These are phyloP conservation scores for Aspergillus sp. DNA, from an alignment of 2,329 filamentous ascomycete species.

Conservation along the genomic window DNA sequence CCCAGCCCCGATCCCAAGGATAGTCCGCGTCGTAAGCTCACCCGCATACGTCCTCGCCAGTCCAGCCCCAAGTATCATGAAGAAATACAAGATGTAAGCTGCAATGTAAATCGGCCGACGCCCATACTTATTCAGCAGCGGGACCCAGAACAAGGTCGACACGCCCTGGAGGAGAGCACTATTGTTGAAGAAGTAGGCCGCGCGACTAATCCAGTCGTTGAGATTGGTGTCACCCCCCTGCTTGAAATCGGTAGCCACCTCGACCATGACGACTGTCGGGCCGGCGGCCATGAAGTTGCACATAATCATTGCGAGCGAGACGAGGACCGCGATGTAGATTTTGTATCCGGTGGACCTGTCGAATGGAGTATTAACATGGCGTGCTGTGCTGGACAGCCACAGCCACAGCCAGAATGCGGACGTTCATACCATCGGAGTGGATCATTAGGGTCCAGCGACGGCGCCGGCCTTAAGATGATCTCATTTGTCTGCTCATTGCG, in stretches of 20 bases:
- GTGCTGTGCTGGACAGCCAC: too few relatives aligned
- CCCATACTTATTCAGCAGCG: constrained; percentile 38
- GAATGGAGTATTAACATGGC: not conserved
- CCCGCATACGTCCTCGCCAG: constrained; percentile 32
- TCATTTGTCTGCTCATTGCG: not conserved
- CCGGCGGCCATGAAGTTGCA: constrained; percentile 60
- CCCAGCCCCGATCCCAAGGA: constrained; percentile 50
- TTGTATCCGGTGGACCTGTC: not conserved
- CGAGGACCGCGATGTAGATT: constrained; percentile 4
- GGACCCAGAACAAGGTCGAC: constrained; percentile 40
- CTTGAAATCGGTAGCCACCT: constrained; percentile 51
- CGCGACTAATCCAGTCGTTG: constrained; percentile 10
- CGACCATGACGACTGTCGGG: constrained; percentile 52
- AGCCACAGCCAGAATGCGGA: not conserved
- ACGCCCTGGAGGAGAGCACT: constrained; percentile 52
- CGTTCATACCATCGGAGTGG: constrained; percentile 23
- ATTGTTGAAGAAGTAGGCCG: constrained; percentile 56
- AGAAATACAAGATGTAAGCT: constrained; percentile 28
- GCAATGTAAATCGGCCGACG: constrained; percentile 28
- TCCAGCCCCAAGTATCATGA: constrained; percentile 37
- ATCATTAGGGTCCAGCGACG: constrained; percentile 27
- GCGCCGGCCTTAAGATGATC: constrained; percentile 17
- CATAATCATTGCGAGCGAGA: constrained; percentile 50
- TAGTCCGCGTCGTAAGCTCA: constrained; percentile 19
- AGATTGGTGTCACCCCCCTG: constrained; percentile 28